Evolutionary conservation across 179 eudicot species (phyloP).

Genomic region (Spergularia azorica): DNA sequence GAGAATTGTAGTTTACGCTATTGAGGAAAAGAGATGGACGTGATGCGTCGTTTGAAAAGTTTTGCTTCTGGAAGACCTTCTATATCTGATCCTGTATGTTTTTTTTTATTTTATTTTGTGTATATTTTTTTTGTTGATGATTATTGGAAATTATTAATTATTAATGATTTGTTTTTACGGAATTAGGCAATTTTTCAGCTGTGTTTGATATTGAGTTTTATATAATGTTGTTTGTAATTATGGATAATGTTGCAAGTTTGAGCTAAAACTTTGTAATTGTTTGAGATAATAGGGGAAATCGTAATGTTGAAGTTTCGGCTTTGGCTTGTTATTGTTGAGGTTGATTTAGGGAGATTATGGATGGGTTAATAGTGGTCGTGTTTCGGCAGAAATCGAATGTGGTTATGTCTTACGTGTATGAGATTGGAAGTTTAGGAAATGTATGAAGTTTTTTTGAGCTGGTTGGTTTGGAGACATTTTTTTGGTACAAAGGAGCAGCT

Average conservation of each 20-base stretch:
- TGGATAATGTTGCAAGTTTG: background rate
- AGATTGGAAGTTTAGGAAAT: background rate
- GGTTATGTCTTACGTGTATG: background rate
- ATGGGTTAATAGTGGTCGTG: background rate
- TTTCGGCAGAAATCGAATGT: background rate
- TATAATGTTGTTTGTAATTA: background rate
- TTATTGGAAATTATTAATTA: background rate
- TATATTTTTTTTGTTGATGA: background rate
- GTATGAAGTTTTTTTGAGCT: background rate
- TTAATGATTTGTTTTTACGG: background rate
- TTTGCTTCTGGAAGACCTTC: conserved; percentile 89
- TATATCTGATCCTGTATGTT: conserved; percentile 76
- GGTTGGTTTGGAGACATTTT: background rate
- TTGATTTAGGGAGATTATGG: background rate
- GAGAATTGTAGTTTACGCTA: conserved; percentile 1
- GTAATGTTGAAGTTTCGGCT: background rate
- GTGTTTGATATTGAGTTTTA: background rate
- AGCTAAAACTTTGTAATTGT: background rate
- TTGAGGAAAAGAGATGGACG: conserved; percentile 51
- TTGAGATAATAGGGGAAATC: background rate
- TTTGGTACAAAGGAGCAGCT: too few relatives aligned
- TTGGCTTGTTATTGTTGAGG: background rate
- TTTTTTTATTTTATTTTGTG: background rate
- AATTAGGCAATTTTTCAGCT: background rate
- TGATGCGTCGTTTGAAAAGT: conserved; percentile 91